These are phyloP conservation scores for Lactarius pseudohatsudake DNA, from an alignment of 768 basidiomycete genomes.

Conservation along the genomic window DNA sequence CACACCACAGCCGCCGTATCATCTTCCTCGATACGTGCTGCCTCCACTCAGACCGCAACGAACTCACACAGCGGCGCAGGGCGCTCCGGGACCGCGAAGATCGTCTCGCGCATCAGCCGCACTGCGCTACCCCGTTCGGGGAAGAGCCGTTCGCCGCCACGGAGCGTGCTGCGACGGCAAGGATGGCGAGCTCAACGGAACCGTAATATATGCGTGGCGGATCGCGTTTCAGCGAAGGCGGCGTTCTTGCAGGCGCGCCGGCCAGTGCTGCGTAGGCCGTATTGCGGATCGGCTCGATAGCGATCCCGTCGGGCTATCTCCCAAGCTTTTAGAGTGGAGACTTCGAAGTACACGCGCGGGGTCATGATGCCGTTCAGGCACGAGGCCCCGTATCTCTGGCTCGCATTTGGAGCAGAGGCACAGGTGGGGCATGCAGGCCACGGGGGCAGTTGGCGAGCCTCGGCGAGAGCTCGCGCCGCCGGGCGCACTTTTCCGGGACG, in stretches of 20 bases:
- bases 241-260: slow-evolving; percentile 60
- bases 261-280: slow-evolving; percentile 80
- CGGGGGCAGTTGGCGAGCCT: slow-evolving; percentile 59
- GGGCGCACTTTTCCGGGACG: slow-evolving; percentile 37
- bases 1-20: too few species aligned
- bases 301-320: slow-evolving; percentile 42
- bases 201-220: slow-evolving; percentile 73
- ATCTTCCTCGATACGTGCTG: too few species aligned
- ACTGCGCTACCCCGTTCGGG: too few species aligned
- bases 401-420: slow-evolving; percentile 70
- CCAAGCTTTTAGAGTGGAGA: slow-evolving; percentile 47
- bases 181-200: too few species aligned
- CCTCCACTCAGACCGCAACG: too few species aligned
- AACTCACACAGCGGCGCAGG: too few species aligned
- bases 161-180: too few species aligned
- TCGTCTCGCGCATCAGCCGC: too few species aligned
- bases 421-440: slow-evolving; percentile 64
- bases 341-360: slow-evolving; percentile 80
- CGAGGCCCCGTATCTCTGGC: slow-evolving; percentile 57
- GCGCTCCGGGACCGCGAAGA: too few species aligned
- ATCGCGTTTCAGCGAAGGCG: slow-evolving; percentile 61
- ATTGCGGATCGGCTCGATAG: slow-evolving; percentile 79
- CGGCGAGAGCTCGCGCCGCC: slow-evolving; percentile 58
- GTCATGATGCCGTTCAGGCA: slow-evolving; percentile 74
- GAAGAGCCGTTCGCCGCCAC: too few species aligned